Percentiles rank a stretch among this genome's conserved stretches.
Conservation (phyloP, 2,329 filamentous ascomycete species). For the Chaetomium sp. region DNA sequence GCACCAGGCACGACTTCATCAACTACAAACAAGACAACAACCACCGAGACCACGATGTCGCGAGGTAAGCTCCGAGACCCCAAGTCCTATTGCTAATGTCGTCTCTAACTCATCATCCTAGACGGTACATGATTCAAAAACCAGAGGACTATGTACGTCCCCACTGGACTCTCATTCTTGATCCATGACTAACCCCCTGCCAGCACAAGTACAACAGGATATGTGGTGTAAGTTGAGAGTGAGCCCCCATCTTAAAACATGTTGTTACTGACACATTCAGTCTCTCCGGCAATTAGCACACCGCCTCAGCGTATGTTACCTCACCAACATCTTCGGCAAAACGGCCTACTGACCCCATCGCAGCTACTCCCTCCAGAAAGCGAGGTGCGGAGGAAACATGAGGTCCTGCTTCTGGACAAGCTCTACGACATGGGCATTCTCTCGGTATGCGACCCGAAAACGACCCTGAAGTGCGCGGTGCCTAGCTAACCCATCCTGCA, state of each 20-base stretch:
- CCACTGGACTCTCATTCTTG: neutral
- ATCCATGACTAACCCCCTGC: conserved; percentile 32
- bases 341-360: neutral
- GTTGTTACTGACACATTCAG: conserved; percentile 35
- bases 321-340: no score
- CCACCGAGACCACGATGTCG: conserved; percentile 70
- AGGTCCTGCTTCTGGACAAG: conserved; percentile 83
- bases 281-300: conserved; percentile 88
- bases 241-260: conserved; percentile 18
- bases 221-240: conserved; percentile 62
- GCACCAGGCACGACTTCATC: conserved; percentile 77
- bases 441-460: conserved; percentile 30
- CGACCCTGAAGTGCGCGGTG: no score
- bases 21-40: conserved; percentile 84
- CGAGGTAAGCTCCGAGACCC: conserved; percentile 32
- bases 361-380: conserved; percentile 69
- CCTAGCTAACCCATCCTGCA: neutral
- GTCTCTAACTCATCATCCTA: conserved; percentile 24
- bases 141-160: conserved; percentile 48
- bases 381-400: conserved; percentile 72
- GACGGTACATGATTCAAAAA: conserved; percentile 88
- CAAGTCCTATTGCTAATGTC: neutral
- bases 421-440: conserved; percentile 88
- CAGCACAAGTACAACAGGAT: conserved; percentile 64
- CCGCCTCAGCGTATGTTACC: conserved; percentile 52